Base-by-base conservation (phyloP, 2,329 filamentous ascomycete genomes). In the Epicoccum nigrum region DNA sequence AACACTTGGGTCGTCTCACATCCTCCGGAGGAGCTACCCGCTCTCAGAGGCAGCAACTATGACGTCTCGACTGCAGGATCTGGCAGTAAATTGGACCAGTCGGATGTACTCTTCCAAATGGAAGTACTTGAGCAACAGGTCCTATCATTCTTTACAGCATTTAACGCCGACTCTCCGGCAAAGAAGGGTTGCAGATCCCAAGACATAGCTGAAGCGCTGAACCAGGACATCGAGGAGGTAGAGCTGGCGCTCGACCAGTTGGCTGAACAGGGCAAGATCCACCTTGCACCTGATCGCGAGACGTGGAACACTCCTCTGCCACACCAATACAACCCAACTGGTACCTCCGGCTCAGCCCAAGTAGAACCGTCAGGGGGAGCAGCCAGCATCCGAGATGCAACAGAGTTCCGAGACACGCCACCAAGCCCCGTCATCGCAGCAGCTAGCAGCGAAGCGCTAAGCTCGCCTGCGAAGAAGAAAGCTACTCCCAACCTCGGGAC, bases 1-100 rank as follows among this genome's bases (percentile, higher is more conserved):
- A 27, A 44, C 15, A 65, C 58, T 2, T 64, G 63, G 63, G 61
- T 64, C 1, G 25, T 61, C 4, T 58, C 60, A 8, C 39, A 35
- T 7, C 23, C 42, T 28, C 58, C 54, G 3, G 19, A 46, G 28
- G 31, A 59, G 9, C 54, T 61, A 4, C 56, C 51, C 2, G 33
- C 25, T 7, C 31, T 55, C 3, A 7, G 28, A 30, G 11, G 28
- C 28, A 30, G 28, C 5, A 27, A 6, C 6, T 27, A 11, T 11
- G 23, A 6, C 23, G 6, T 27, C 23, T 11, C 6, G 23, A 30
- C 28, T 25, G 7, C 28, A 30, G 7, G 5, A 7, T 2, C 20
- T 15, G n/a, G 7, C 13, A 41, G 7, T 23, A 41, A 27, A 21
- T 12, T 19, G 15, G 37, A 51, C 7, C 17, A 45, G 25, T 15